Percentiles rank a stretch among this genome's conserved stretches.
Evolutionary conservation across 495 filamentous ascomycete genomes (phyloP).

Genomic region (Penicillium manginii): DNA sequence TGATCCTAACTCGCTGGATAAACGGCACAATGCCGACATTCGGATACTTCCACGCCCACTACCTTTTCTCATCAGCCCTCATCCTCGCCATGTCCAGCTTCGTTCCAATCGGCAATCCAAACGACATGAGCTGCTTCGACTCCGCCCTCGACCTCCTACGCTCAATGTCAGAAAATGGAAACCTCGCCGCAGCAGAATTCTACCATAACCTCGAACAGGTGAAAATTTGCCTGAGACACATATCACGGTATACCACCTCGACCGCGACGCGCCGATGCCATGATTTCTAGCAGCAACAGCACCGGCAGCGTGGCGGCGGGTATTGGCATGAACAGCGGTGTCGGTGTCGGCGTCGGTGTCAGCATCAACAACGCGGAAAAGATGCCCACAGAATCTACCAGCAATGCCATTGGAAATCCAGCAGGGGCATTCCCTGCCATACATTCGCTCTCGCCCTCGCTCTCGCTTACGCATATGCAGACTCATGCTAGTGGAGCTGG

Average conservation of each 20-base stretch:
- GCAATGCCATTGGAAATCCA: background rate
- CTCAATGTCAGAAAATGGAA: conserved; percentile 47
- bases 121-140: conserved; percentile 42
- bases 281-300: background rate
- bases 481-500: too few species aligned
- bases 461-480: too few species aligned
- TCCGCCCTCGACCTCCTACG: conserved; percentile 44
- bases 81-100: conserved; percentile 50
- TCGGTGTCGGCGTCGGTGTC: background rate
- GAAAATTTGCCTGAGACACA: conserved; percentile 36
- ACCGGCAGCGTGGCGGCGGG: background rate
- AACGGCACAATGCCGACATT: conserved; percentile 49
- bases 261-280: conserved; percentile 3
- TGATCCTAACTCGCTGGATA: conserved; percentile 50
- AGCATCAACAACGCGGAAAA: background rate
- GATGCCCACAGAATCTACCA: background rate
- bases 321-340: background rate
- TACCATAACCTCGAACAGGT: conserved; percentile 43
- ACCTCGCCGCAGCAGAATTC: conserved; percentile 47
- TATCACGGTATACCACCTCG: conserved; percentile 24
- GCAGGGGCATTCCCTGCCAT: background rate
- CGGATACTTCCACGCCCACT: conserved; percentile 52
- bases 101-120: conserved; percentile 41
- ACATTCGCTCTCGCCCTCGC: background rate
- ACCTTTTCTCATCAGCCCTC: conserved; percentile 48